Conservation (phyloP, 352 stramenopile species). For the Phytophthora sansomeana region DNA sequence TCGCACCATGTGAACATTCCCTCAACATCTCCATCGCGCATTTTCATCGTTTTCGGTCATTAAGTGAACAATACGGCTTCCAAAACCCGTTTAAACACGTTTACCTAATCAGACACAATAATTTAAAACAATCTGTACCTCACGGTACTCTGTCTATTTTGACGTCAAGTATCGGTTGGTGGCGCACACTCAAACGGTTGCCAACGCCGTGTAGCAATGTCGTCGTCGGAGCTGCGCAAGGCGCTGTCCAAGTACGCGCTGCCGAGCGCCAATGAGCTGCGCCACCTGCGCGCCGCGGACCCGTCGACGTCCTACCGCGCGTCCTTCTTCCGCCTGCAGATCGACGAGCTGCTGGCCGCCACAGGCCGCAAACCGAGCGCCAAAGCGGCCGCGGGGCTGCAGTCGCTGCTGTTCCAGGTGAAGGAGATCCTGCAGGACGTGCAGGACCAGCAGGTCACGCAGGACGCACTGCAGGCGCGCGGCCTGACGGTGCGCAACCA, state of each 20-base stretch:
- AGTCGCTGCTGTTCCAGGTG: conserved; percentile 82
- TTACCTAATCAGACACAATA: no score
- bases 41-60: no score
- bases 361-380: conserved; percentile 65
- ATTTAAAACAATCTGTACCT: no score
- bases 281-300: conserved; percentile 80
- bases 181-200: conserved; percentile 14
- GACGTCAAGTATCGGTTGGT: conserved; percentile 26
- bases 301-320: conserved; percentile 74
- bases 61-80: no score
- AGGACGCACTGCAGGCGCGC: conserved; percentile 64
- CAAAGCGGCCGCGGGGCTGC: conserved; percentile 55
- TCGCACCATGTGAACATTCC: no score
- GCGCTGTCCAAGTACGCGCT: conserved; percentile 90
- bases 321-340: conserved; percentile 89
- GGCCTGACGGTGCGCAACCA: conserved; percentile 75
- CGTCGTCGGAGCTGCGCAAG: conserved; percentile 63
- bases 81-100: no score
- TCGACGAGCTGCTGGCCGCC: conserved; percentile 85
- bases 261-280: conserved; percentile 85
- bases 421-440: conserved; percentile 80
- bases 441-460: conserved; percentile 76
- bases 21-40: no score
- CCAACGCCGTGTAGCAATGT: conserved; percentile 4
- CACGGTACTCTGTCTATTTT: no score